Evolutionary conservation across 1,284 basidiomycete species (phyloP).

Genomic region (Malassezia equina): DNA sequence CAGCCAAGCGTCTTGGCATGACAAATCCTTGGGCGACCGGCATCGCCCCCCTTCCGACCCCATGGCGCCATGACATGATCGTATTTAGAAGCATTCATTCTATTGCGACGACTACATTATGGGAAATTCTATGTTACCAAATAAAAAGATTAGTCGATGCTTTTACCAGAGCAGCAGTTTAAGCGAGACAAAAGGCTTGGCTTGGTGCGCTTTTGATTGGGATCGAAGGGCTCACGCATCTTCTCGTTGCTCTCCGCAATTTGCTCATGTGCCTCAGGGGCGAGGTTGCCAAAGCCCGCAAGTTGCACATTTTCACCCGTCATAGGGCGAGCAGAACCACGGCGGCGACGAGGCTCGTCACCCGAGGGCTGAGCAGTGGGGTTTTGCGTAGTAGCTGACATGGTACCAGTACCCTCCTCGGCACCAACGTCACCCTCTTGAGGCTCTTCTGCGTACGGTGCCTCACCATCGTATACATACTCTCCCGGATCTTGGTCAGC

Average conservation of each 20-base stretch:
- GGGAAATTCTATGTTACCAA: background rate
- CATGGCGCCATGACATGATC: too few relatives aligned
- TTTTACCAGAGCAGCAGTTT: conserved; percentile 8
- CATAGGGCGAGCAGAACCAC: background rate
- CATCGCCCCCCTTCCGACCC: too few relatives aligned
- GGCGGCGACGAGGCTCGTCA: background rate
- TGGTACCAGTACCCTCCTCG: background rate
- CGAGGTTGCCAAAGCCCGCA: conserved; percentile 13
- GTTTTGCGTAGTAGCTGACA: background rate
- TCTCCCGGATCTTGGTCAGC: background rate
- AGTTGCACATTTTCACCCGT: background rate
- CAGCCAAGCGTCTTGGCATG: background rate
- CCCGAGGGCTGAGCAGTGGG: background rate
- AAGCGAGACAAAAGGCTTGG: conserved; percentile 9
- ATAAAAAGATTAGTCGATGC: background rate
- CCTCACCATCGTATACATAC: background rate
- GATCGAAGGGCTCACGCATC: conserved; percentile 6
- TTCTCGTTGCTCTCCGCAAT: conserved; percentile 13
- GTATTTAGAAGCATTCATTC: too few relatives aligned
- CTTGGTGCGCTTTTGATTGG: background rate
- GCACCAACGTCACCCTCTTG: background rate
- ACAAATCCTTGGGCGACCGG: too few relatives aligned
- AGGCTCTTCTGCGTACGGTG: background rate
- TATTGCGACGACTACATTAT: background rate
- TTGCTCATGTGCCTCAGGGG: background rate